A percentile compares a stretch with the other conserved stretches of the same genome.
Evolutionary conservation across 192 early-diverging fungal genomes (phyloP).

Genomic region (Coemansia sp.): DNA sequence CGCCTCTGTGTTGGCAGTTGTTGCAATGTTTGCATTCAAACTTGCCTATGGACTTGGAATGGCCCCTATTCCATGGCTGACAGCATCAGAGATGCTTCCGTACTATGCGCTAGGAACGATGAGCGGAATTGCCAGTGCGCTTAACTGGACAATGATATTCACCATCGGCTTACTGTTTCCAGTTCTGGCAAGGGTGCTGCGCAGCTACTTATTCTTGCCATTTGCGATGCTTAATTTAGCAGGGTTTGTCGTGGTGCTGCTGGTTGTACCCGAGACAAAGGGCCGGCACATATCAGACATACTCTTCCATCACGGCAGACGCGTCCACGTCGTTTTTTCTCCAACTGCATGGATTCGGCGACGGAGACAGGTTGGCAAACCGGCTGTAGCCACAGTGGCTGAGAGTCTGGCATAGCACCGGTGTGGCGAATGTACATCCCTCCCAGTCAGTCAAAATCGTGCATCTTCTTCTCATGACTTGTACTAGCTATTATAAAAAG

Average conservation of each 20-base stretch:
- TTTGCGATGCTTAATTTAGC: slow-evolving; percentile 62
- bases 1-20: slow-evolving; percentile 49
- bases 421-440: background rate
- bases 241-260: slow-evolving; percentile 60
- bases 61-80: slow-evolving; percentile 78
- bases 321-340: slow-evolving; percentile 32
- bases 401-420: background rate
- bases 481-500: too few species aligned
- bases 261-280: slow-evolving; percentile 78
- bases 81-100: slow-evolving; percentile 75
- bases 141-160: slow-evolving; percentile 72
- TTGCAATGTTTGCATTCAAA: slow-evolving; percentile 66
- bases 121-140: slow-evolving; percentile 63
- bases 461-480: background rate
- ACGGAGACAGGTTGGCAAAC: background rate
- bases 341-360: background rate
- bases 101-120: slow-evolving; percentile 68
- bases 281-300: slow-evolving; percentile 68
- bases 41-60: slow-evolving; percentile 71
- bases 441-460: background rate
- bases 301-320: slow-evolving; percentile 28
- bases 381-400: background rate
- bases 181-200: slow-evolving; percentile 30
- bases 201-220: slow-evolving; percentile 55
- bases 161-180: slow-evolving; percentile 60